Evolutionary conservation across 163 green algal genomes (phyloP), one percentile per base, ranked within the genome.

Genomic region (Scenedesmus sp.): DNA sequence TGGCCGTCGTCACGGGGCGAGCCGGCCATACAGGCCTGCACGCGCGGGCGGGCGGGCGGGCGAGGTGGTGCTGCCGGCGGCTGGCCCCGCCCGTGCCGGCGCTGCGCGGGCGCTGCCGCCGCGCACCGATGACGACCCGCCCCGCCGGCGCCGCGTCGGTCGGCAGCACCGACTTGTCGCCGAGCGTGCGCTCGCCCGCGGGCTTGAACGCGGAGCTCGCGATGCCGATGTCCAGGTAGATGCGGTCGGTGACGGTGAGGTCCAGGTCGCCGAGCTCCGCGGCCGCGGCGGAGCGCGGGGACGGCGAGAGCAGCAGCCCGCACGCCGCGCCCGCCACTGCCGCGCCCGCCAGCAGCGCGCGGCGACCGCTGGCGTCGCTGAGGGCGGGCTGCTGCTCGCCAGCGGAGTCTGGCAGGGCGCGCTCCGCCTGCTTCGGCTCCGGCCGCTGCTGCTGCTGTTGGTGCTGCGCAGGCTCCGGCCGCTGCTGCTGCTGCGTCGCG

Each of bases 1-100:
- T 97, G 4, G 60, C 63, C 2, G 95, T 89, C 6, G 89, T 96
- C 18, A 69, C 67, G 93, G 93, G 1, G 89, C 91, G n/a, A 78
- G 60, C 4, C 89, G 89, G 65, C 93, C 93, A 71, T 97, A 97
- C 45, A 97, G 80, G 2, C 83, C 86, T 92, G 78, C 6, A 47
- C 11, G n/a, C n/a, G n/a, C 6, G 36, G 6, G 5, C 24, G 60
- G 29, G 10, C 42, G 51, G 1, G 71, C 6, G 51, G 39, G 53
- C 53, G 14, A 28, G 53, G 22, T 62, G 53, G 22, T 62, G 53
- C 53, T 18, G 22, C 10, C 14, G 20, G 53, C n/a, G n/a, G 9
- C 53, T 31, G n/a, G 5, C 33, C 22, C 20, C 13, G 53, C 53
- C 33, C 22, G 4, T 62, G 57, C 28, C 9, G 28, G 26, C 39